Percentiles rank a stretch among this genome's conserved stretches.
Evolutionary conservation across 805 yeast genomes (phyloP).

Genomic region (Yamadazyma endophytica): DNA sequence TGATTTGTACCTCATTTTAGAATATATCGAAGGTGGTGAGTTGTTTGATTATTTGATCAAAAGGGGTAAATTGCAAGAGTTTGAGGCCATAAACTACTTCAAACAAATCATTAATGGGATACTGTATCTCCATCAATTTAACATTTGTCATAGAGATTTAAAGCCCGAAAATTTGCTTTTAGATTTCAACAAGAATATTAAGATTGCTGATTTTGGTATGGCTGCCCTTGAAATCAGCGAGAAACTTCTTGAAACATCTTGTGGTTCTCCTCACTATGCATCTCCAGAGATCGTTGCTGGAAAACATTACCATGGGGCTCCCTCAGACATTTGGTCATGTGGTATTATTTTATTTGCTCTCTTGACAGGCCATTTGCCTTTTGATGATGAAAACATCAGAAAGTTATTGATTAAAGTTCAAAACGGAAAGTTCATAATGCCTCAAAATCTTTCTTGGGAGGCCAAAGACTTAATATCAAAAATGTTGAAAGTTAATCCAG

Average conservation of each 20-base stretch:
- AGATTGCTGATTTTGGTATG: constrained; percentile 87
- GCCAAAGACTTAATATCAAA: constrained; percentile 80
- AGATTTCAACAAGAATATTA: constrained; percentile 63
- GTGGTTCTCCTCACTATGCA: constrained; percentile 88
- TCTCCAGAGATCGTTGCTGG: constrained; percentile 86
- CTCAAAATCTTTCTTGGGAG: constrained; percentile 70
- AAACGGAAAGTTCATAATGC: constrained; percentile 82
- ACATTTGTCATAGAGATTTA: constrained; percentile 77
- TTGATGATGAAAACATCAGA: constrained; percentile 78
- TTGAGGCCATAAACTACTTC: constrained; percentile 72
- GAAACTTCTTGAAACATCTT: constrained; percentile 68
- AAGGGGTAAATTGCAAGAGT: constrained; percentile 66
- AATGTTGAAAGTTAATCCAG: constrained; percentile 83
- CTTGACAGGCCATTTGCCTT: constrained; percentile 76
- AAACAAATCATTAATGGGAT: constrained; percentile 76
- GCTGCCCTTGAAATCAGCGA: constrained; percentile 77
- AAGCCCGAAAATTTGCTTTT: constrained; percentile 76
- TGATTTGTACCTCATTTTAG: constrained; percentile 74
- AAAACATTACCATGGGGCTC: constrained; percentile 74
- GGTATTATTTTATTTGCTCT: constrained; percentile 79
- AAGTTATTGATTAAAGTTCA: constrained; percentile 83
- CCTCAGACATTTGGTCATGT: constrained; percentile 86
- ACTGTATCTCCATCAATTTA: constrained; percentile 75
- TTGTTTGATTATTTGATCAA: constrained; percentile 69
- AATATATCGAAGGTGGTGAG: constrained; percentile 88